These are phyloP conservation scores for Ganoderma meredithae DNA, from an alignment of 1,284 basidiomycete species.

Conservation along the genomic window DNA sequence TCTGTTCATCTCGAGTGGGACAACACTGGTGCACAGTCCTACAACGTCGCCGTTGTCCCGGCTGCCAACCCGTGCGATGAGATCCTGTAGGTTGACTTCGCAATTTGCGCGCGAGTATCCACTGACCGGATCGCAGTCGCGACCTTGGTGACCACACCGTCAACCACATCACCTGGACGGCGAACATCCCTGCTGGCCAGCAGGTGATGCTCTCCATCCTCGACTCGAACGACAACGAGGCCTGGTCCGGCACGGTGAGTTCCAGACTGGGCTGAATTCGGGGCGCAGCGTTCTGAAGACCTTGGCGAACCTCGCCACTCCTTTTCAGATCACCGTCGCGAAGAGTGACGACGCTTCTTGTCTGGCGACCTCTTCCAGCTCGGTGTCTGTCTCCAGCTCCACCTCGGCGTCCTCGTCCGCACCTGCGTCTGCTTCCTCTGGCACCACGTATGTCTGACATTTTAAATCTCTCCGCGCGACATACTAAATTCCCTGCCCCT, in stretches of 20 bases:
- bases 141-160: constrained; percentile 64
- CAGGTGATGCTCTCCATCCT: constrained; percentile 61
- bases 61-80: constrained; percentile 62
- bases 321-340: constrained; percentile 60
- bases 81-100: constrained; percentile 57
- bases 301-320: neutral
- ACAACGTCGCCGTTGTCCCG: constrained; percentile 65
- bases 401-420: constrained; percentile 23
- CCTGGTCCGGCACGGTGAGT: constrained; percentile 68
- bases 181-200: constrained; percentile 55
- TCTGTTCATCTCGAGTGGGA: constrained; percentile 61
- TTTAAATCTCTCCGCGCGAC: neutral
- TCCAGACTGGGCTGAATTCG: neutral
- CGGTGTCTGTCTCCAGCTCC: constrained; percentile 12
- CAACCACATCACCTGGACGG: constrained; percentile 55
- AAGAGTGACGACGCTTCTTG: constrained; percentile 59
- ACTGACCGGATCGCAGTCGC: constrained; percentile 43
- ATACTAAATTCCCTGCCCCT: constrained; percentile 1
- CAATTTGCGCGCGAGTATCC: neutral
- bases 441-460: constrained; percentile 33
- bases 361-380: constrained; percentile 36
- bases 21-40: constrained; percentile 52
- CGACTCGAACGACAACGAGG: constrained; percentile 62
- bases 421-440: constrained; percentile 27
- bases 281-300: constrained; percentile 10